Percentiles rank a stretch among this genome's conserved stretches.
Conservation (phyloP, 306 rosid genomes). For the Cicer cuneatum region DNA sequence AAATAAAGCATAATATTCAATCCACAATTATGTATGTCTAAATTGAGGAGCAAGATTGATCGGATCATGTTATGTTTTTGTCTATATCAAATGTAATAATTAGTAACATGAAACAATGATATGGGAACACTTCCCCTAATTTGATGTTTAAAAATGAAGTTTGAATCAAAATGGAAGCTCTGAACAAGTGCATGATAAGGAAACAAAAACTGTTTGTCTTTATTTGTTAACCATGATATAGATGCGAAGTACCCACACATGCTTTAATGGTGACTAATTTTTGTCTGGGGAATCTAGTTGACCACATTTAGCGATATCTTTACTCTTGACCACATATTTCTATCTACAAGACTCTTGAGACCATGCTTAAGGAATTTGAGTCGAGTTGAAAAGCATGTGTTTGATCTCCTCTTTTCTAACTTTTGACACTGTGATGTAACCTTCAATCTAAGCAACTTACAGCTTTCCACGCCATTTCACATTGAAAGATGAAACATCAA, state of each 20-base stretch:
- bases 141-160: neutral
- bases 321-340: no score
- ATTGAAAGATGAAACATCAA: conserved; percentile 39
- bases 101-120: conserved; percentile 23
- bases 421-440: conserved; percentile 18
- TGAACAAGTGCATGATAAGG: conserved; percentile 14
- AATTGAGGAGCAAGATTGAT: conserved; percentile 25
- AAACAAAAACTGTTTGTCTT: neutral
- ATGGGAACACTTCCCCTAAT: neutral
- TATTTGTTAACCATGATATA: no score
- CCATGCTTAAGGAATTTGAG: no score
- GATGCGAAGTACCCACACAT: no score
- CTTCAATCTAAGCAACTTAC: conserved; percentile 31
- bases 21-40: neutral
- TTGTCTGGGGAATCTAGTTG: no score
- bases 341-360: no score
- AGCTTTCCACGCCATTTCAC: conserved; percentile 23
- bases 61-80: conserved; percentile 12
- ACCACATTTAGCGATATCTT: no score
- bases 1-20: conserved; percentile 14
- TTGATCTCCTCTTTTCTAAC: neutral
- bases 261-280: no score
- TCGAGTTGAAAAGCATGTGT: no score
- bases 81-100: neutral
- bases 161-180: neutral